These are phyloP conservation scores for Tilletia horrida DNA, from an alignment of 1,284 basidiomycete genomes.

Conservation along the genomic window DNA sequence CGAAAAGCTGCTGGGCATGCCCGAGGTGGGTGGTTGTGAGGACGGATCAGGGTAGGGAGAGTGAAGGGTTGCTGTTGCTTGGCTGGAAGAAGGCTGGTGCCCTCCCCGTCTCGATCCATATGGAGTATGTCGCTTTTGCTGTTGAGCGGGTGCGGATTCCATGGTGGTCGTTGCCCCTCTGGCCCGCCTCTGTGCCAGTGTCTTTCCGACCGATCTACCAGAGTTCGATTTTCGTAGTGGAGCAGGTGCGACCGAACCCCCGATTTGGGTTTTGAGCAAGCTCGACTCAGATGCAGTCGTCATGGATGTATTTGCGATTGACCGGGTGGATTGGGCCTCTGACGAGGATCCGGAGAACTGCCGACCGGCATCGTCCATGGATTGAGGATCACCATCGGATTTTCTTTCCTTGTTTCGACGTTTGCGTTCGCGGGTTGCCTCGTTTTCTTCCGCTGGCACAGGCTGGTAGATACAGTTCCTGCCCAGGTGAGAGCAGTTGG, in stretches of 20 bases:
- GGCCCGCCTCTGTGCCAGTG: constrained; percentile 1
- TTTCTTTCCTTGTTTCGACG: constrained; percentile 1
- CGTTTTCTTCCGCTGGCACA: constrained; percentile 43
- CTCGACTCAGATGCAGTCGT: no score
- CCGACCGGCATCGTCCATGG: no score
- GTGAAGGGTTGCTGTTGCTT: no score
- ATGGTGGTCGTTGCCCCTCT: not conserved
- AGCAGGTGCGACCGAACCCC: no score
- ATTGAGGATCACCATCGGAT: not conserved
- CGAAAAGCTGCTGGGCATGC: no score
- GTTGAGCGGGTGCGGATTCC: not conserved
- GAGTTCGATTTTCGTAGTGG: not conserved
- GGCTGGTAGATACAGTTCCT: constrained; percentile 48
- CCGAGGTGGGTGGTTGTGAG: no score
- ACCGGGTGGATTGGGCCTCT: no score
- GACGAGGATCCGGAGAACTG: no score
- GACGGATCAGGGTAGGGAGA: no score
- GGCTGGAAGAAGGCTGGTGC: no score
- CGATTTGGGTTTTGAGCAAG: no score
- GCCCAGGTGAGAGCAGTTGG: constrained; percentile 42
- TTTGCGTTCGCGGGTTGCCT: constrained; percentile 1
- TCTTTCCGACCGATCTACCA: not conserved
- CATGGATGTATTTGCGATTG: no score
- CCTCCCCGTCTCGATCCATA: not conserved
- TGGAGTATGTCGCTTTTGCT: not conserved